Evolutionary conservation across 352 stramenopile species (phyloP).

Genomic region (Pythium brachiatum): DNA sequence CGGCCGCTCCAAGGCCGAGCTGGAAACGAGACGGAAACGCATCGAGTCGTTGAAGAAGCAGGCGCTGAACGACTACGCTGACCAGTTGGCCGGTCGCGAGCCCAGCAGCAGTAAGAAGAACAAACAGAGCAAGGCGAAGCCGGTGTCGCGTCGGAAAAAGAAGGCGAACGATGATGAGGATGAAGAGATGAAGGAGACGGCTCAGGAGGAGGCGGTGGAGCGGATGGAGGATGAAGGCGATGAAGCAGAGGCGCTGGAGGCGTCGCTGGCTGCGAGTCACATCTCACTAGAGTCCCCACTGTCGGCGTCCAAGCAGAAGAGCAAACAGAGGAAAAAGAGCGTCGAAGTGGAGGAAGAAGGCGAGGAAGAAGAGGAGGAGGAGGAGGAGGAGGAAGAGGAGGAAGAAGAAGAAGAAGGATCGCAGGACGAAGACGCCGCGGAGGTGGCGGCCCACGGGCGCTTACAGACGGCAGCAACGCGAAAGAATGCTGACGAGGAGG

Average conservation of each 20-base stretch:
- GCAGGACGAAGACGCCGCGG: slow-evolving; percentile 24
- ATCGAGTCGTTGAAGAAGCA: slow-evolving; percentile 78
- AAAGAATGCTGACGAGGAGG: slow-evolving; percentile 16
- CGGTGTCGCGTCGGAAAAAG: background rate
- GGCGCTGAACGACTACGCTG: slow-evolving; percentile 51
- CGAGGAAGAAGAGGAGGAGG: slow-evolving; percentile 8
- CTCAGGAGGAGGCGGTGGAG: slow-evolving; percentile 6
- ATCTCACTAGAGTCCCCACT: background rate
- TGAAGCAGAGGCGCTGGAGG: slow-evolving; percentile 11
- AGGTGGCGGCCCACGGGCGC: slow-evolving; percentile 23
- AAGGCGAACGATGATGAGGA: background rate
- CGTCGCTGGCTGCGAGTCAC: slow-evolving; percentile 10
- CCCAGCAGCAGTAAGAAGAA: slow-evolving; percentile 21
- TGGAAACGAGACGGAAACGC: slow-evolving; percentile 59
- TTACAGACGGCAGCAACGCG: slow-evolving; percentile 1
- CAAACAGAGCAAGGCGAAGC: slow-evolving; percentile 12
- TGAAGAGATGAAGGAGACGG: background rate
- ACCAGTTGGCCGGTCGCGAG: slow-evolving; percentile 35
- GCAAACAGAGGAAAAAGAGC: background rate
- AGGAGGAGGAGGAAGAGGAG: slow-evolving; percentile 17
- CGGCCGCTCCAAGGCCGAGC: slow-evolving; percentile 61
- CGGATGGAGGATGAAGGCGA: slow-evolving; percentile 17
- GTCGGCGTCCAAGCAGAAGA: background rate
- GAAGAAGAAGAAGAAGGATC: slow-evolving; percentile 17
- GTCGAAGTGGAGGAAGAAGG: background rate